These are phyloP conservation scores for Hsuehochloa calcarea DNA, from an alignment of 176 grass and related monocot genomes.

Conservation along the genomic window DNA sequence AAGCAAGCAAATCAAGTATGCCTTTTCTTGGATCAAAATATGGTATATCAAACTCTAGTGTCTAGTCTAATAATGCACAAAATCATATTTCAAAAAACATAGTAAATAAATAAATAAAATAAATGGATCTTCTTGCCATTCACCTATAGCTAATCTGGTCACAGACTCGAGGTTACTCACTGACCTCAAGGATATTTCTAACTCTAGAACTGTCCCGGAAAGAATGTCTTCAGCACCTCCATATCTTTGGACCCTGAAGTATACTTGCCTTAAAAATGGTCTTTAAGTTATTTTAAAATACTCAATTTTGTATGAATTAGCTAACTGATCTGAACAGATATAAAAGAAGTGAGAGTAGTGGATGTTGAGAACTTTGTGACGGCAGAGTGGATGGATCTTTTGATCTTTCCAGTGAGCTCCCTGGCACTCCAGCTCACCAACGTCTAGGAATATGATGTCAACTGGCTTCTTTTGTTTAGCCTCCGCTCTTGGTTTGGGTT, in stretches of 20 bases:
- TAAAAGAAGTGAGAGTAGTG: not conserved
- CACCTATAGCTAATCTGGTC: not conserved
- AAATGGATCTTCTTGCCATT: not conserved
- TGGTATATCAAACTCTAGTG: not conserved
- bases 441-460: not conserved
- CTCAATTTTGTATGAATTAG: not conserved
- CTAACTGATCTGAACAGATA: not conserved
- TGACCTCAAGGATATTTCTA: not conserved
- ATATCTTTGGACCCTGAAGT: not conserved
- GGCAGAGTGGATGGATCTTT: not conserved
- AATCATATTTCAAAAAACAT: not conserved
- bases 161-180: not conserved
- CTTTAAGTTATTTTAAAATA: not conserved
- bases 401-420: not conserved
- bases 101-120: not conserved
- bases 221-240: not conserved
- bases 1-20: not conserved
- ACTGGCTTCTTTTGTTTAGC: not conserved
- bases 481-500: not conserved
- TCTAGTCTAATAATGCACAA: not conserved
- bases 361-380: not conserved
- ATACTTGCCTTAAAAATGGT: not conserved
- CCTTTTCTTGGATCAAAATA: conserved; percentile 2
- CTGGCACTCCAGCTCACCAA: not conserved
- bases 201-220: not conserved